These are phyloP conservation scores for Epicoccum nigrum DNA, from an alignment of 2,329 filamentous ascomycete genomes.

Conservation along the genomic window DNA sequence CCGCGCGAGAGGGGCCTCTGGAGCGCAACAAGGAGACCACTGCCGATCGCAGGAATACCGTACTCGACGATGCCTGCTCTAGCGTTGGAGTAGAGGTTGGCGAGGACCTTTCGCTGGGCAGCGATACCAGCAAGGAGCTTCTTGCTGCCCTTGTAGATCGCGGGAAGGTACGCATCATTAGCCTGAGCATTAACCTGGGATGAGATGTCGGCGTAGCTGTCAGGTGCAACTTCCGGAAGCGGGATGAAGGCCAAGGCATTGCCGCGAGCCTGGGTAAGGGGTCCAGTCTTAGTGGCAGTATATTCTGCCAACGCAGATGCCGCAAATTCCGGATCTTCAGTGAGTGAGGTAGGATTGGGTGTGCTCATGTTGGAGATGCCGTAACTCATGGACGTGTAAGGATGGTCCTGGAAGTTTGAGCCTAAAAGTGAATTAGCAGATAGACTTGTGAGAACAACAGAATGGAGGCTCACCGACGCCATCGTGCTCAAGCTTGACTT, in stretches of 20 bases:
- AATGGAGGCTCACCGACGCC: constrained; percentile 29
- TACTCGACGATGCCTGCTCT: constrained; percentile 36
- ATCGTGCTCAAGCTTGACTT: constrained; percentile 33
- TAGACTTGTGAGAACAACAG: no score
- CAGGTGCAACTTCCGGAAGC: constrained; percentile 30
- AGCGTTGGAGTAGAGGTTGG: constrained; percentile 26
- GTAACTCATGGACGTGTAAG: constrained; percentile 29
- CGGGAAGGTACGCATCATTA: constrained; percentile 27
- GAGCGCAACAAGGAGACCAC: constrained; percentile 32
- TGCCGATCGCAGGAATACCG: constrained; percentile 44
- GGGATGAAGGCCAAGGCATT: constrained; percentile 36
- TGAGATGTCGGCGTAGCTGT: constrained; percentile 25
- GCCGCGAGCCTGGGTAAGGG: constrained; percentile 34
- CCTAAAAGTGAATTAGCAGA: no score
- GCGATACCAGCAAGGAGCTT: constrained; percentile 33
- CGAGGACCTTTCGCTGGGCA: constrained; percentile 39
- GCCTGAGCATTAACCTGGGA: constrained; percentile 17
- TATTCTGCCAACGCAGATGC: constrained; percentile 39
- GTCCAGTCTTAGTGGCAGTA: constrained; percentile 32
- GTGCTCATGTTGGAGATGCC: constrained; percentile 27
- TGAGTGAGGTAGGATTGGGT: constrained; percentile 30
- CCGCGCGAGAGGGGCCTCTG: constrained; percentile 51
- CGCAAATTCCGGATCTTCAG: constrained; percentile 34
- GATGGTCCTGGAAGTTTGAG: constrained; percentile 45
- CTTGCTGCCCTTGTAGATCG: constrained; percentile 32